Conservation (phyloP, 331 rosid species). For the Quercus tomentella region DNA sequence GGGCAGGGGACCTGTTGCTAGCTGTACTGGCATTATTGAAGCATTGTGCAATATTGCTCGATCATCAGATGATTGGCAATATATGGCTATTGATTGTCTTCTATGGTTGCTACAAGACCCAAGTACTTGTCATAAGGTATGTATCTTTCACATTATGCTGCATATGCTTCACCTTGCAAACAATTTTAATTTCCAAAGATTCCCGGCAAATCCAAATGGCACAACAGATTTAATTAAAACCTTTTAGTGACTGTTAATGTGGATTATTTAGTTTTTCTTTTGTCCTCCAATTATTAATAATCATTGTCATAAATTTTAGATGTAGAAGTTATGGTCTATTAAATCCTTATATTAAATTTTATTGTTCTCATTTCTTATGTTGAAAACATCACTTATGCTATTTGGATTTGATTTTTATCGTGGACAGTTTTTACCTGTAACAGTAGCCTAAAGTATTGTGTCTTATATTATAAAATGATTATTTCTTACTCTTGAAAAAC, state of each 20-base stretch:
- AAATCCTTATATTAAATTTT: background rate
- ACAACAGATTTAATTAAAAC: background rate
- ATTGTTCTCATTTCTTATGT: conserved; percentile 6
- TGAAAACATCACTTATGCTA: background rate
- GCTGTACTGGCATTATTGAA: conserved; percentile 73
- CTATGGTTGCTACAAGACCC: conserved; percentile 93
- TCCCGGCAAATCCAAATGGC: background rate
- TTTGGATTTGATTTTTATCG: background rate
- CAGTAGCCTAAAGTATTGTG: background rate
- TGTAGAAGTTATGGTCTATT: background rate
- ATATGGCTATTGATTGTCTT: conserved; percentile 98
- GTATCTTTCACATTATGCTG: background rate
- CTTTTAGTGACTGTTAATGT: background rate
- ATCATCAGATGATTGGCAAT: conserved; percentile 99
- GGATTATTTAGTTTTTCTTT: background rate
- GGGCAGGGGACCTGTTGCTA: conserved; percentile 92
- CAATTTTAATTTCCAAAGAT: background rate
- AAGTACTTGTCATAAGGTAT: conserved; percentile 78
- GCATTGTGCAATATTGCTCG: conserved; percentile 87
- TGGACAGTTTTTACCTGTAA: background rate
- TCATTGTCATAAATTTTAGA: background rate
- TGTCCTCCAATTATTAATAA: background rate
- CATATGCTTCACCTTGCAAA: background rate
- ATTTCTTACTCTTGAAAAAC: background rate
- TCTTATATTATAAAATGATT: background rate